Base-by-base conservation (phyloP, 2,329 filamentous ascomycete species). In the Xylaria sp. region DNA sequence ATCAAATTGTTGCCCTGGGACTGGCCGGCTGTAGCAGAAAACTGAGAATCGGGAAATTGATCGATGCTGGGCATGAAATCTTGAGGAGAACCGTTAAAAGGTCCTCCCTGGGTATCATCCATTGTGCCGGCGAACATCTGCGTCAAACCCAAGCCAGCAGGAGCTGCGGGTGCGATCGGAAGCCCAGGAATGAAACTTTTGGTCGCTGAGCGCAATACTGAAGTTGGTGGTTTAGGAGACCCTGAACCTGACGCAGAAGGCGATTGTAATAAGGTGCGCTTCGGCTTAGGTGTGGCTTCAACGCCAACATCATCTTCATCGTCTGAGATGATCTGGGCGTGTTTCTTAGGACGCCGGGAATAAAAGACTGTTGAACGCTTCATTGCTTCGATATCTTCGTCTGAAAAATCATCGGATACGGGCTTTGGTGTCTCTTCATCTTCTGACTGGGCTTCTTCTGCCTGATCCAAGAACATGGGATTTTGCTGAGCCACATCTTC, bases 51-150 rank as follows among this genome's bases (percentile, higher is more conserved):
- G 0, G 88, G 83, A 62, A 89, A 85, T 63, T 81, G 80, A 41
- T 86, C 83, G 34, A 90, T 83, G 45, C 85, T 85, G 3, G 90
- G 89, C 77, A 89, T 86, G 67, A 83, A 78, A 56, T 81, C 79
- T 34, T 83, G 79, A 7, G 84, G 85, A 20, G 85, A 78, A 36
- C 73, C 73, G 36, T 68, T 74, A 15, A 70, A 70, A 15, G 76
- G 73, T 20, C 72, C 74, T 63, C 72, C 74, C 73, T 88, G 85
- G 72, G 85, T 88, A 77, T 83, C 89, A 56, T 92, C 93, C 89
- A 97, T 91, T 0, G 94, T 97, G 13, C 93, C 93, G 5, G 92
- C 92, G 77, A 97, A 97, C 70, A 96, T 95, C 75, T 97, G 94
- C 0, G 93, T 97, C 52, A 97, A 84, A 10, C 93, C 92, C 48